These are phyloP conservation scores for Heliamphora pulchella DNA, from an alignment of 179 eudicot genomes.

Conservation along the genomic window DNA sequence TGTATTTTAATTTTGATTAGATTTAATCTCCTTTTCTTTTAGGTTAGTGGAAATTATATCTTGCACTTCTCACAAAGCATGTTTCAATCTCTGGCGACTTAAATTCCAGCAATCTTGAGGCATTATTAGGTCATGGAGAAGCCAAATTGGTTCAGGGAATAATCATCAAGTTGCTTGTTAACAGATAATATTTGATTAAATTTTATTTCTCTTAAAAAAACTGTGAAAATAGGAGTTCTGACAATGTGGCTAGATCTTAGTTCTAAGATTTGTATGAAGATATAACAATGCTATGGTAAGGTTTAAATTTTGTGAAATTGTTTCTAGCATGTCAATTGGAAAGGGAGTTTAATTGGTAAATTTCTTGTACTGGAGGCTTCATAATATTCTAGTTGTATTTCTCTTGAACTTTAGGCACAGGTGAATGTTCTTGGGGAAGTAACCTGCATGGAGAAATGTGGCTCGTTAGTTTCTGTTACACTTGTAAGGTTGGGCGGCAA, in stretches of 20 bases:
- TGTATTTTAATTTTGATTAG: not conserved
- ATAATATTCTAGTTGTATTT: slow-evolving; percentile 12
- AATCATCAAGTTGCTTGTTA: not conserved
- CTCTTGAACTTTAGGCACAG: slow-evolving; percentile 53
- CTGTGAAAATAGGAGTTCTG: not conserved
- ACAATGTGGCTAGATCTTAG: slow-evolving; percentile 3
- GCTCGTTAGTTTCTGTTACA: slow-evolving; percentile 51
- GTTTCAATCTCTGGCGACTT: not conserved
- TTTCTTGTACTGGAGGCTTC: slow-evolving; percentile 7
- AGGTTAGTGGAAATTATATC: not conserved
- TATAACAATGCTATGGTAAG: not conserved
- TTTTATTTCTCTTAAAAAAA: not conserved
- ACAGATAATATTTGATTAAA: not conserved
- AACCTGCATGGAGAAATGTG: slow-evolving; percentile 81
- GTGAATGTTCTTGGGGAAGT: slow-evolving; percentile 71
- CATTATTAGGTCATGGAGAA: not conserved
- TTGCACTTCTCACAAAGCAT: not conserved
- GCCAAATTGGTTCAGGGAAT: not conserved
- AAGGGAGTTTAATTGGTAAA: not conserved
- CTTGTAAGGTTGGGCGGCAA: slow-evolving; percentile 57
- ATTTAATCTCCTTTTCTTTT: not conserved
- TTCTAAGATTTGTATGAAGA: not conserved
- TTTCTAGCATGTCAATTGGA: not conserved
- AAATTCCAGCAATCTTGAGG: not conserved
- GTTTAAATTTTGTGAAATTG: not conserved